A percentile compares a stretch with the other conserved stretches of the same genome.
Evolutionary conservation across 169 alveolate genomes (phyloP).

Genomic region (Cryptosporidium viatorum): DNA sequence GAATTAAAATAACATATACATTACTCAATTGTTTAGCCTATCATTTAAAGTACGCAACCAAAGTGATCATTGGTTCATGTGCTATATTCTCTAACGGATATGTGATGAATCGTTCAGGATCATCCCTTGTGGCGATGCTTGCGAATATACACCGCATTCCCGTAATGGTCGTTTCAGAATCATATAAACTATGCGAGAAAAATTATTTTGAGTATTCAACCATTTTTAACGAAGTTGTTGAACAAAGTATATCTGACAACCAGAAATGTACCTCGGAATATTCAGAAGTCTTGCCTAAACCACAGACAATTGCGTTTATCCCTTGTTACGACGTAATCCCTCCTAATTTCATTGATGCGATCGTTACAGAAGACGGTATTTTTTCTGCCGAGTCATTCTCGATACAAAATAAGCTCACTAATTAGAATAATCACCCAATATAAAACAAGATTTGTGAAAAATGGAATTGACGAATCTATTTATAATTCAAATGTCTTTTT

Average conservation of each 20-base stretch:
- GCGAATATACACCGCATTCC: constrained; percentile 57
- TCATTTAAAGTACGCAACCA: constrained; percentile 49
- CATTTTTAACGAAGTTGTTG: constrained; percentile 45
- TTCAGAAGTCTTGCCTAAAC: background rate
- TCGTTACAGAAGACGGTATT: constrained; percentile 68
- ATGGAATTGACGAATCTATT: background rate
- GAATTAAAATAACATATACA: constrained; percentile 53
- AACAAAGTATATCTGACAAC: background rate
- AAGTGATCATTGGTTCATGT: constrained; percentile 63
- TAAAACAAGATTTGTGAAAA: background rate
- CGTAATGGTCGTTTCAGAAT: constrained; percentile 53
- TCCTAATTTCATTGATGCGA: constrained; percentile 55
- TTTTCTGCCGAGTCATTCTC: constrained; percentile 24
- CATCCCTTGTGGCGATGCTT: constrained; percentile 59
- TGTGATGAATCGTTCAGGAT: constrained; percentile 71
- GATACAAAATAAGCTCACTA: background rate
- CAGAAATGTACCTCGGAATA: too few relatives aligned
- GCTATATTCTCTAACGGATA: constrained; percentile 68
- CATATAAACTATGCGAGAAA: constrained; percentile 60
- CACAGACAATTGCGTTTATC: background rate
- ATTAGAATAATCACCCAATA: background rate
- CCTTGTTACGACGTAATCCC: constrained; percentile 72
- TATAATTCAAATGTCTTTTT: too few relatives aligned
- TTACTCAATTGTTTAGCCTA: constrained; percentile 54
- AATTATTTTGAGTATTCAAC: constrained; percentile 62